Conservation (phyloP, 495 filamentous ascomycete species). For the Hypomontagnella submonticulosa region DNA sequence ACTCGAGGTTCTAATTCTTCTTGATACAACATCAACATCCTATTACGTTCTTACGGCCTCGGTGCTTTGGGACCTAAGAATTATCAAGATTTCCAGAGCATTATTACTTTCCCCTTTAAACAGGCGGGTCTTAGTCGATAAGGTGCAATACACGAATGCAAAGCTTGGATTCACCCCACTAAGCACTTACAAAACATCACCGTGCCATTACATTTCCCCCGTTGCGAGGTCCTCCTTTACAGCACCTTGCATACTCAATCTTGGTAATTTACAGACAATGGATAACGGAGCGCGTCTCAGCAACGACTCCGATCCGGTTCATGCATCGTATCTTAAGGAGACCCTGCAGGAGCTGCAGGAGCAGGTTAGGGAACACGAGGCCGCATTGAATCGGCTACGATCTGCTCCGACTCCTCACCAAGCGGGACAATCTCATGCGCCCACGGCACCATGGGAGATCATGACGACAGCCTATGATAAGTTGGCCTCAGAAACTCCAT, state of each 20-base stretch:
- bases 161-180: too few species aligned
- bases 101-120: too few species aligned
- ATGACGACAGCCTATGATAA: conserved; percentile 74
- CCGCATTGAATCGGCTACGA: conserved; percentile 61
- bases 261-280: conserved; percentile 31
- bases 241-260: not conserved
- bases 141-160: too few species aligned
- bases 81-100: too few species aligned
- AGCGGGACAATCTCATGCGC: conserved; percentile 28
- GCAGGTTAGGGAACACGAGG: conserved; percentile 72
- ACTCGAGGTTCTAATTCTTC: too few species aligned
- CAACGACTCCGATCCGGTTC: conserved; percentile 40
- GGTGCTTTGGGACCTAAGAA: too few species aligned
- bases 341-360: conserved; percentile 73
- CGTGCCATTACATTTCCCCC: conserved; percentile 24
- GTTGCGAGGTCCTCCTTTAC: not conserved
- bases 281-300: conserved; percentile 32
- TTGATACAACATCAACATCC: too few species aligned
- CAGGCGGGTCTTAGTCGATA: too few species aligned
- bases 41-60: too few species aligned
- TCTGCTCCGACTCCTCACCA: conserved; percentile 32
- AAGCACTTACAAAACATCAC: conserved; percentile 1
- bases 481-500: conserved; percentile 67
- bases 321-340: conserved; percentile 67
- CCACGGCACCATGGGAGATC: conserved; percentile 57